Evolutionary conservation across 1,139 yeast genomes (phyloP).

Genomic region (Diutina sp.): DNA sequence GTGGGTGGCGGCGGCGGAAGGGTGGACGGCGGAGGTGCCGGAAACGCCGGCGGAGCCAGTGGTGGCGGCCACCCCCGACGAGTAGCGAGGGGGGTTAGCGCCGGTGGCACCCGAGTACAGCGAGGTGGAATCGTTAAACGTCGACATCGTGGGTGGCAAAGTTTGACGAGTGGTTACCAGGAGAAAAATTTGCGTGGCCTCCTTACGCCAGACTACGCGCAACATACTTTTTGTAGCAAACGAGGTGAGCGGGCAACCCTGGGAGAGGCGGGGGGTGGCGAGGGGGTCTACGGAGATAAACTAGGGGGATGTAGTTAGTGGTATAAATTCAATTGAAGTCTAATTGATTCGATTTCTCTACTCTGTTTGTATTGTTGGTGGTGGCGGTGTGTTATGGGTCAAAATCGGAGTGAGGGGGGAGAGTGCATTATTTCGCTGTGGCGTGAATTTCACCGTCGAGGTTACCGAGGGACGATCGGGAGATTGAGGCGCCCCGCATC

Average conservation of each 20-base stretch:
- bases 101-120: not conserved
- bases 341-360: no score
- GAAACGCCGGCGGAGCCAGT: not conserved
- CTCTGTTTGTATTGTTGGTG: not conserved
- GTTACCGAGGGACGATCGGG: not conserved
- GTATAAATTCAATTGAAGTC: not conserved
- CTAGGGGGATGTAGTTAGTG: not conserved
- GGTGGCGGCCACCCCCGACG: not conserved
- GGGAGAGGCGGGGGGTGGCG: not conserved
- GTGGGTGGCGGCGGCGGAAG: not conserved
- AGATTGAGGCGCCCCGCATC: not conserved
- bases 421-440: not conserved
- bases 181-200: not conserved
- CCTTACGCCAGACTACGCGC: not conserved
- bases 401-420: not conserved
- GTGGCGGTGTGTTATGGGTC: no score
- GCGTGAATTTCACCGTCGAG: not conserved
- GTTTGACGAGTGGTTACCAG: not conserved
- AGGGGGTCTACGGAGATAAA: not conserved
- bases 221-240: not conserved
- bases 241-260: not conserved
- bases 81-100: not conserved
- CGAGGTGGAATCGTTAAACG: not conserved
- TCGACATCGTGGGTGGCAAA: not conserved
- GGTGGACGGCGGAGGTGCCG: not conserved